Base-by-base conservation (phyloP, 192 early-diverging fungal species). In the Phlyctochytrium bullatum region DNA sequence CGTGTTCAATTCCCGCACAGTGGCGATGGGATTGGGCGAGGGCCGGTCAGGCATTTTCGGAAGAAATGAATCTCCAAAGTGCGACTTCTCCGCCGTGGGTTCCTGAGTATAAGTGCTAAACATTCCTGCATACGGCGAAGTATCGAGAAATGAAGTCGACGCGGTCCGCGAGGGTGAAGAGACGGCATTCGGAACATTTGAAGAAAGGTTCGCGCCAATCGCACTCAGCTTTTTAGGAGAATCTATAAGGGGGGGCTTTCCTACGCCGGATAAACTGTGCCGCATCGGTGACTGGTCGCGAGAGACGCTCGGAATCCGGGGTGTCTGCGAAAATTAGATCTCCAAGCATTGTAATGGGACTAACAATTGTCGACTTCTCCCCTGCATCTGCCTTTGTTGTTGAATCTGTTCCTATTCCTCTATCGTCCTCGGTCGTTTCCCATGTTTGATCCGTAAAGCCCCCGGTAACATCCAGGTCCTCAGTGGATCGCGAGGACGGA, bases 1-100 rank as follows among this genome's bases (percentile, higher is more conserved):
- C 59, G 23, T 16, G 10, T n/a, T 36, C 36, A 34, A 34, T 78
- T 62, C 32, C 33, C 27, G 25, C 3, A 23, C 61, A 20, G 60
- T 17, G 24, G 51, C 62, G 14, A 65, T 64, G 2, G 70, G 47
- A 1, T 62, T 40, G 25, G 28, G 57, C 23, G 29, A 29, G 56
- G n/a, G n/a, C n/a, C n/a, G n/a, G n/a, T n/a, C n/a, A n/a, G n/a
- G n/a, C n/a, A n/a, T n/a, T n/a, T n/a, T n/a, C n/a, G n/a, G n/a
- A n/a, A n/a, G n/a, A n/a, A n/a, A n/a, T n/a, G n/a, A n/a, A n/a
- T n/a, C n/a, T n/a, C n/a, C n/a, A n/a, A n/a, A n/a, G n/a, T n/a
- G n/a, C n/a, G n/a, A n/a, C n/a, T n/a, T n/a, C n/a, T n/a, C n/a
- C n/a, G n/a, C n/a, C n/a, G n/a, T n/a, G n/a, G n/a, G n/a, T n/a